A percentile compares a stretch with the other conserved stretches of the same genome.
phyloP scores from a whole-genome alignment of 2,329 filamentous ascomycete genomes.

The Beauveria bassiana region DNA sequence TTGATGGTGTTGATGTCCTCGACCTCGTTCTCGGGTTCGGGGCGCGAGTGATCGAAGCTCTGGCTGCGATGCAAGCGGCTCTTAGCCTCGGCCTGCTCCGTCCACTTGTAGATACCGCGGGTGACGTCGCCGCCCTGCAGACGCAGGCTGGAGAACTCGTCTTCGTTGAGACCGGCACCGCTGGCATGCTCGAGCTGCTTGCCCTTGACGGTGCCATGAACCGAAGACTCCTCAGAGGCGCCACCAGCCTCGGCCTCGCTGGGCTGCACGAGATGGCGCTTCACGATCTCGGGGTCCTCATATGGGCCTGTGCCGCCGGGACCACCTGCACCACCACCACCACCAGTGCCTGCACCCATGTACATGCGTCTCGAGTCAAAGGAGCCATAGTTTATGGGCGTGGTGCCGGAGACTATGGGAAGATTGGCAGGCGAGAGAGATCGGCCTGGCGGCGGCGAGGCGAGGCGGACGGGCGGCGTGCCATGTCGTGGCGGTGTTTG shows the following conservation, averaged over 20 bases:
- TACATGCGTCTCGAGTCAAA: constrained; percentile 58
- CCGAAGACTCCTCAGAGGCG: constrained; percentile 40
- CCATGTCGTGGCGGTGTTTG: constrained; percentile 63
- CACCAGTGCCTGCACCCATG: constrained; percentile 33
- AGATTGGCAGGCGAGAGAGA: constrained; percentile 33
- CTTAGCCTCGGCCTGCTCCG: constrained; percentile 73
- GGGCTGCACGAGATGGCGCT: constrained; percentile 75
- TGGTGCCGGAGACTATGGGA: constrained; percentile 29
- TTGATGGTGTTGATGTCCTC: constrained; percentile 87
- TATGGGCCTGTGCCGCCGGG: constrained; percentile 46
- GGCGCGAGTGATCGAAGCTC: constrained; percentile 74
- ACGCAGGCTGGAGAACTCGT: constrained; percentile 88
- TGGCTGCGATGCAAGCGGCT: constrained; percentile 68
- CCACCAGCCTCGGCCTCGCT: constrained; percentile 34
- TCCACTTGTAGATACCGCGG: constrained; percentile 92
- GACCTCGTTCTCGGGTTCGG: constrained; percentile 70
- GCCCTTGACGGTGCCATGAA: constrained; percentile 40
- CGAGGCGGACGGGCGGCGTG: constrained; percentile 45
- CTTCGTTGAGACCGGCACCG: constrained; percentile 44
- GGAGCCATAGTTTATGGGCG: constrained; percentile 74
- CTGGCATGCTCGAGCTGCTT: constrained; percentile 40
- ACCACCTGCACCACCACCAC: constrained; percentile 33
- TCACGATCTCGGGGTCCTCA: constrained; percentile 88
- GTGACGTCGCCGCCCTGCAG: constrained; percentile 94
- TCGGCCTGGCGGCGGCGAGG: constrained; percentile 49